phyloP scores from a whole-genome alignment of 257 asterid genomes.

The Lavandula angustifolia region DNA sequence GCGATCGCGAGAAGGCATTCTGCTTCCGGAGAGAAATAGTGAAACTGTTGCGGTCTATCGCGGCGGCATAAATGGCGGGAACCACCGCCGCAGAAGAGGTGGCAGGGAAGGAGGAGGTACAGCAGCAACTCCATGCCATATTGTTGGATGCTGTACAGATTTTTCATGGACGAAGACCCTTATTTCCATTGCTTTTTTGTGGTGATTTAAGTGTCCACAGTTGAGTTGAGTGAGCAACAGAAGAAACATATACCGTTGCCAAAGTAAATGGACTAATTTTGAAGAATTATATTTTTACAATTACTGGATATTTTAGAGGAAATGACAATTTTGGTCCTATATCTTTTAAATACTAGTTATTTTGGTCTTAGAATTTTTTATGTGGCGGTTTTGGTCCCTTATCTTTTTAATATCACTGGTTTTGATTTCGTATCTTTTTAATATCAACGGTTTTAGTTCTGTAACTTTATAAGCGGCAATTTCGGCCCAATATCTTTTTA shows the following conservation, averaged over 20 bases:
- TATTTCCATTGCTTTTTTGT: constrained; percentile 22
- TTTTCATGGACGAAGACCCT: not conserved
- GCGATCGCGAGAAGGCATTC: constrained; percentile 22
- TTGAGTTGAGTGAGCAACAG: constrained; percentile 23
- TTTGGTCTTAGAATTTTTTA: too few species aligned
- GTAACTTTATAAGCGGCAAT: too few species aligned
- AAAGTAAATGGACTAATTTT: too few species aligned
- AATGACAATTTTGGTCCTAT: too few species aligned
- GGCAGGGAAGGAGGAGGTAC: constrained; percentile 36
- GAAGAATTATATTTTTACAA: too few species aligned
- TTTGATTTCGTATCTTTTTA: too few species aligned
- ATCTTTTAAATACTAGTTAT: too few species aligned
- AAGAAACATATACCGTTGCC: constrained; percentile 3
- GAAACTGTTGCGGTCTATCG: constrained; percentile 28
- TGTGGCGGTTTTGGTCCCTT: too few species aligned
- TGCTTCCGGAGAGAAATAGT: constrained; percentile 19
- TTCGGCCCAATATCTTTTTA: too few species aligned
- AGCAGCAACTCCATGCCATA: constrained; percentile 55
- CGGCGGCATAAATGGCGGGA: constrained; percentile 36
- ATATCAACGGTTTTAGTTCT: too few species aligned
- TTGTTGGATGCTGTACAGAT: not conserved
- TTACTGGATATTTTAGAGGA: too few species aligned
- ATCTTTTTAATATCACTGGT: too few species aligned
- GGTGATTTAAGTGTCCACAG: constrained; percentile 32
- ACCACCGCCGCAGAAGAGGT: constrained; percentile 29